Conservation (phyloP, 192 early-diverging fungal species). For the Podila epigama region DNA sequence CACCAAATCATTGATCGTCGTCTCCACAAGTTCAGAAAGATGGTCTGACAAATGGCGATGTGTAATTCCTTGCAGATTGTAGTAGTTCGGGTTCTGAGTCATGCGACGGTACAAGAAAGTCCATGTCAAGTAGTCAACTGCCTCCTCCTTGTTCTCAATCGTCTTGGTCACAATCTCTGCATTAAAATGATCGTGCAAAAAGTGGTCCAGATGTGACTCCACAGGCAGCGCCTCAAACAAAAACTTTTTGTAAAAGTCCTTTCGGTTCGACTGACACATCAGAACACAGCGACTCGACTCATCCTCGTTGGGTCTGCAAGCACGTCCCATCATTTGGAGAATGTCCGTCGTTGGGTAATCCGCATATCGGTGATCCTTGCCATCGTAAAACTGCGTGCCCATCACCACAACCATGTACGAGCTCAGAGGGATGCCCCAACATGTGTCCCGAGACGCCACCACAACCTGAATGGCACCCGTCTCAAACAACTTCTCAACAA, state of each 20-base stretch:
- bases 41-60: conserved; percentile 92
- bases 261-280: conserved; percentile 94
- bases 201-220: conserved; percentile 93
- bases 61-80: conserved; percentile 84
- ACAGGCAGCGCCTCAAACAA: conserved; percentile 95
- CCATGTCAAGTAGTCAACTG: conserved; percentile 99
- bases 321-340: conserved; percentile 98
- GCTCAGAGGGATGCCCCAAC: conserved; percentile 88
- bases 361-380: conserved; percentile 94
- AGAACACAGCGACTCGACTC: conserved; percentile 82
- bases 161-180: conserved; percentile 95
- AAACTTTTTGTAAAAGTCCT: conserved; percentile 98
- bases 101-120: conserved; percentile 97
- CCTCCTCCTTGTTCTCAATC: conserved; percentile 97
- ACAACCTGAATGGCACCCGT: conserved; percentile 85
- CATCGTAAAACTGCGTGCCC: conserved; percentile 96
- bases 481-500: conserved; percentile 80
- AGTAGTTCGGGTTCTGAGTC: conserved; percentile 97
- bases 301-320: conserved; percentile 70
- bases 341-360: conserved; percentile 97
- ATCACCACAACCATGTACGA: conserved; percentile 91
- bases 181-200: conserved; percentile 97
- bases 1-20: conserved; percentile 85
- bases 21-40: conserved; percentile 94
- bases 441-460: conserved; percentile 89